Evolutionary conservation across 148 eudicot genomes (phyloP).

Genomic region (Rhododendron ovatum): DNA sequence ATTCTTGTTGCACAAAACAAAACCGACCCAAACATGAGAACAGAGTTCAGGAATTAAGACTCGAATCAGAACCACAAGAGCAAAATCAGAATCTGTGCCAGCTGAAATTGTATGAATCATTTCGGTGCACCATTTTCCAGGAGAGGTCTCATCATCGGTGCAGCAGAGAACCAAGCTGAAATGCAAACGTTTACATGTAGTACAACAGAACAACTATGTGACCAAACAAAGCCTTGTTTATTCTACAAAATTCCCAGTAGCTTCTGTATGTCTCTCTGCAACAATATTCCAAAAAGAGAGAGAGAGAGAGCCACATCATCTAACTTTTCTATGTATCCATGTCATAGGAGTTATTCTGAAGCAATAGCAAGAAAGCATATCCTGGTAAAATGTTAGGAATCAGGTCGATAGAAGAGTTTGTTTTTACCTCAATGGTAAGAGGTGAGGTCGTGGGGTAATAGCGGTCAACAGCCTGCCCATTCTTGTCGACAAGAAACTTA

Average conservation of each 20-base stretch:
- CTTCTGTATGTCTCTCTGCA: conserved; percentile 69
- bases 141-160: not conserved
- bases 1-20: not conserved
- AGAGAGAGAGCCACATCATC: not conserved
- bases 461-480: conserved; percentile 53
- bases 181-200: not conserved
- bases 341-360: too few species aligned
- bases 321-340: too few species aligned
- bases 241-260: conserved; percentile 29
- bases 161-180: not conserved
- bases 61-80: not conserved
- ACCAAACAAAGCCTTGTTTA: not conserved
- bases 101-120: not conserved
- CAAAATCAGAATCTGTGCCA: not conserved
- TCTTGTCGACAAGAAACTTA: conserved; percentile 59
- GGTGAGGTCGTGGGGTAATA: conserved; percentile 76
- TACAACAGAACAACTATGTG: not conserved
- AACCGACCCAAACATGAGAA: not conserved
- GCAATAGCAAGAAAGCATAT: too few species aligned
- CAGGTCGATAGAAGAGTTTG: not conserved
- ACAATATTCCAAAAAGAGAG: not conserved
- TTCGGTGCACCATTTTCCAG: not conserved
- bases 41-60: not conserved
- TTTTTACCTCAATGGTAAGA: conserved; percentile 58
- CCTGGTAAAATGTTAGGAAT: not conserved